phyloP scores from a whole-genome alignment of 495 filamentous ascomycete genomes.

The Sordaria brevicollis region DNA sequence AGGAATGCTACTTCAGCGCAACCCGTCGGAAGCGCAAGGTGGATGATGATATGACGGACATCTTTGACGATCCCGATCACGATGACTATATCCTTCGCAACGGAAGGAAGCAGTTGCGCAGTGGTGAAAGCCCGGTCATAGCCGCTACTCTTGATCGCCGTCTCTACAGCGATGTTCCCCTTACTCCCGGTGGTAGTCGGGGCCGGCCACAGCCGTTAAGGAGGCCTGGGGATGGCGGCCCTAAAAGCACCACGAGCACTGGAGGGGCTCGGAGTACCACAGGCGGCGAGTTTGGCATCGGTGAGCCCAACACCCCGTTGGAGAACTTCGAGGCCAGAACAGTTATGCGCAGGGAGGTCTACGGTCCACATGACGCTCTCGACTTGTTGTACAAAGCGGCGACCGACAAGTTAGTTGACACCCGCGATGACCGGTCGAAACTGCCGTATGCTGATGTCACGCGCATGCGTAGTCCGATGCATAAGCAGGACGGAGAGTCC shows the following conservation, averaged over 20 bases:
- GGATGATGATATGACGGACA: conserved; percentile 45
- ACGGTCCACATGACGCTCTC: conserved; percentile 60
- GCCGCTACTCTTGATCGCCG: conserved; percentile 27
- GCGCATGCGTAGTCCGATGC: conserved; percentile 8
- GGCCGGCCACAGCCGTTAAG: conserved; percentile 47
- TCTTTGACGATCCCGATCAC: conserved; percentile 38
- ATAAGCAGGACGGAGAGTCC: conserved; percentile 15
- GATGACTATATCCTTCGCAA: conserved; percentile 47
- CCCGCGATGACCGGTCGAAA: conserved; percentile 1
- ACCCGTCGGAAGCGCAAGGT: conserved; percentile 84
- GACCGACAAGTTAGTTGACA: conserved; percentile 41
- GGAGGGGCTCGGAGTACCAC: conserved; percentile 15
- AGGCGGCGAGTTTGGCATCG: conserved; percentile 31
- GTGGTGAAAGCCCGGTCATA: conserved; percentile 24
- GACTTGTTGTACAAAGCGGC: conserved; percentile 62
- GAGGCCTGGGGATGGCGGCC: conserved; percentile 29
- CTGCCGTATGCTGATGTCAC: conserved; percentile 9
- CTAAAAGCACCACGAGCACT: conserved; percentile 17
- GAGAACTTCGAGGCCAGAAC: conserved; percentile 52
- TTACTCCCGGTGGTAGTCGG: conserved; percentile 54
- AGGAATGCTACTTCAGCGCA: conserved; percentile 95
- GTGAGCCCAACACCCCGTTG: conserved; percentile 33
- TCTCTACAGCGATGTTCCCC: conserved; percentile 37
- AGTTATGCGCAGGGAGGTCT: conserved; percentile 53
- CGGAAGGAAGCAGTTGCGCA: conserved; percentile 40